A percentile compares a stretch with the other conserved stretches of the same genome.
Conservation (phyloP, 2,329 filamentous ascomycete species). For the Didymella keratinophila region DNA sequence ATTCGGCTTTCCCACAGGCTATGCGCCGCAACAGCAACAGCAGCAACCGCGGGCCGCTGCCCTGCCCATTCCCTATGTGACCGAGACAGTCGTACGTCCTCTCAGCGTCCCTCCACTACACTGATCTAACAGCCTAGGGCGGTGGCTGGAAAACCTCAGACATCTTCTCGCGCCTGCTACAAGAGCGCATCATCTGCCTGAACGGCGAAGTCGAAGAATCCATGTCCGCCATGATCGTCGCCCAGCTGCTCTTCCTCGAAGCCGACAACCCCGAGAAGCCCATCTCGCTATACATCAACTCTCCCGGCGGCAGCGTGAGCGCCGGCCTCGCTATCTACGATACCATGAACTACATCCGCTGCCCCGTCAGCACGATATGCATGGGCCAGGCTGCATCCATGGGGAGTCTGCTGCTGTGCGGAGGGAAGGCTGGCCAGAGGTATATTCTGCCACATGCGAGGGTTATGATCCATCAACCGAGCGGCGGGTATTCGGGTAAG, state of each 20-base stretch:
- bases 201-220: constrained; percentile 91
- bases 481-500: constrained; percentile 74
- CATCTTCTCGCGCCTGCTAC: constrained; percentile 58
- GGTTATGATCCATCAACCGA: constrained; percentile 97
- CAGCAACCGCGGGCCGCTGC: constrained; percentile 48
- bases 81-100: constrained; percentile 56
- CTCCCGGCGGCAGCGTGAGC: constrained; percentile 89
- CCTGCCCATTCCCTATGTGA: constrained; percentile 60
- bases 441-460: constrained; percentile 92
- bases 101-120: not conserved
- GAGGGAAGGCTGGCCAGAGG: constrained; percentile 83
- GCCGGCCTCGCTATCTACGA: constrained; percentile 92
- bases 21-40: constrained; percentile 23
- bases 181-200: constrained; percentile 90
- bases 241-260: constrained; percentile 96
- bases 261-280: constrained; percentile 94
- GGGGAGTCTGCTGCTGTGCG: constrained; percentile 87
- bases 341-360: constrained; percentile 96
- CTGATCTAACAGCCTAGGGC: constrained; percentile 51
- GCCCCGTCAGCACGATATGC: constrained; percentile 92
- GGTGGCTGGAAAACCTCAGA: constrained; percentile 62
- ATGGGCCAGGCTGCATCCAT: constrained; percentile 94
- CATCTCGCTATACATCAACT: constrained; percentile 98
- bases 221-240: constrained; percentile 91
- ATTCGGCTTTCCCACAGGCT: constrained; percentile 36